Conservation (phyloP, 331 rosid species). For the Stylosanthes scabra region DNA sequence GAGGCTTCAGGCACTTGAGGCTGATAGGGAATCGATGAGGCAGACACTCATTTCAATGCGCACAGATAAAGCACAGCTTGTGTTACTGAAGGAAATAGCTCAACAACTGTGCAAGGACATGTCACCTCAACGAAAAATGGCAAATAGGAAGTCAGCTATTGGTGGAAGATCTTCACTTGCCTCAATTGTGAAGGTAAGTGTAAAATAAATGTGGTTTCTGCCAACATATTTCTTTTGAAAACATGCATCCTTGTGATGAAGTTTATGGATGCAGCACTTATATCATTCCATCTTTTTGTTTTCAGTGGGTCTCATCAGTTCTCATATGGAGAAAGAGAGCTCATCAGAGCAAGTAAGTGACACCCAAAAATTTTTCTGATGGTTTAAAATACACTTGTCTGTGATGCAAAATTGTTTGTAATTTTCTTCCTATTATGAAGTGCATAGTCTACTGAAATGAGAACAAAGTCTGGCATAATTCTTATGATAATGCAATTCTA, state of each 20-base stretch:
- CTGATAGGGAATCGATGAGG: constrained; percentile 99
- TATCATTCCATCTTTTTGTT: constrained; percentile 34
- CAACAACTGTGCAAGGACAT: constrained; percentile 86
- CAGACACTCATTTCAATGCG: constrained; percentile 89
- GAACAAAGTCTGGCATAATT: constrained; percentile 7
- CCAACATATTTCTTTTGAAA: background rate
- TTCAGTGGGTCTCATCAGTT: constrained; percentile 76
- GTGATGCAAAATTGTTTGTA: constrained; percentile 4
- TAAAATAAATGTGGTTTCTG: constrained; percentile 10
- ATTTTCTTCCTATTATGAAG: constrained; percentile 18
- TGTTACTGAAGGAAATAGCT: constrained; percentile 95
- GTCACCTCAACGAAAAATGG: constrained; percentile 64
- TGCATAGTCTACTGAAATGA: constrained; percentile 5
- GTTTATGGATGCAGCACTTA: constrained; percentile 24
- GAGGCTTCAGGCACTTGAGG: constrained; percentile 99
- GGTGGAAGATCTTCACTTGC: constrained; percentile 47
- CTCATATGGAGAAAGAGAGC: constrained; percentile 88
- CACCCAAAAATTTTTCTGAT: background rate
- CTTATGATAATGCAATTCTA: constrained; percentile 10
- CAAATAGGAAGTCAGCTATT: constrained; percentile 57
- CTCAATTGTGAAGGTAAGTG: constrained; percentile 75
- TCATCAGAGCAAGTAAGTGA: constrained; percentile 87
- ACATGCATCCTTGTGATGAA: constrained; percentile 13
- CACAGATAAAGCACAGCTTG: constrained; percentile 92
- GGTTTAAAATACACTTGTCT: constrained; percentile 4